Evolutionary conservation across 768 basidiomycete genomes (phyloP).

Genomic region (Serendipita vermifera): DNA sequence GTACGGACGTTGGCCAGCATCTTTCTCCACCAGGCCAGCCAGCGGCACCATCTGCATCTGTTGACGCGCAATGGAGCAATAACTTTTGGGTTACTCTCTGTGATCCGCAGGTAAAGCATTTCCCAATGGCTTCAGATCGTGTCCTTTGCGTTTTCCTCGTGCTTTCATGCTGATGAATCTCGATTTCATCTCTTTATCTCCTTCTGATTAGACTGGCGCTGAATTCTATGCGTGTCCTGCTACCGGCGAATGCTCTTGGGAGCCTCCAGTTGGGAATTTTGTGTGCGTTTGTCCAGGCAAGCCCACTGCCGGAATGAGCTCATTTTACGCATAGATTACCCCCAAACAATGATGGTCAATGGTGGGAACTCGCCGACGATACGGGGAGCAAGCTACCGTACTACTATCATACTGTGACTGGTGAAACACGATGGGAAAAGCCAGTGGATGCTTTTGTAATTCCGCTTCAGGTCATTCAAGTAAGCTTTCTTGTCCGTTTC

Average conservation of each 20-base stretch:
- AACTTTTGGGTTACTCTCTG: conserved; percentile 92
- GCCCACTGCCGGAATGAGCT: not conserved
- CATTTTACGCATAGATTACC: conserved; percentile 43
- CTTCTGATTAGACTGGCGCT: conserved; percentile 26
- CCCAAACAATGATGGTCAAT: conserved; percentile 73
- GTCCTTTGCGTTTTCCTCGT: not conserved
- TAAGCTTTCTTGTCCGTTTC: conserved; percentile 19
- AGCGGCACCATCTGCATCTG: not conserved
- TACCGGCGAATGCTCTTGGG: conserved; percentile 87
- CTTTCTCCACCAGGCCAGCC: not conserved
- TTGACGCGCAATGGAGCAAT: conserved; percentile 49
- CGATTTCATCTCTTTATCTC: not conserved
- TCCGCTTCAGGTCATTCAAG: conserved; percentile 79
- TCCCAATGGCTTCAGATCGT: no score
- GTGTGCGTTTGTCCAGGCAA: conserved; percentile 43
- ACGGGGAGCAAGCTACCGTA: conserved; percentile 73
- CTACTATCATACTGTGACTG: conserved; percentile 88
- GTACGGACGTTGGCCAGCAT: not conserved
- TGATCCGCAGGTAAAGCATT: conserved; percentile 65
- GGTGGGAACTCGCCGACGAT: conserved; percentile 91
- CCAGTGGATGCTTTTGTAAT: conserved; percentile 74
- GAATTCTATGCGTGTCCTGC: conserved; percentile 90
- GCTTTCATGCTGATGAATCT: conserved; percentile 6
- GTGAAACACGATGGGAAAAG: conserved; percentile 87
- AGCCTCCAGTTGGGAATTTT: conserved; percentile 78